These are phyloP conservation scores for Boletus pseudopeckii DNA, from an alignment of 768 basidiomycete genomes.

Conservation along the genomic window DNA sequence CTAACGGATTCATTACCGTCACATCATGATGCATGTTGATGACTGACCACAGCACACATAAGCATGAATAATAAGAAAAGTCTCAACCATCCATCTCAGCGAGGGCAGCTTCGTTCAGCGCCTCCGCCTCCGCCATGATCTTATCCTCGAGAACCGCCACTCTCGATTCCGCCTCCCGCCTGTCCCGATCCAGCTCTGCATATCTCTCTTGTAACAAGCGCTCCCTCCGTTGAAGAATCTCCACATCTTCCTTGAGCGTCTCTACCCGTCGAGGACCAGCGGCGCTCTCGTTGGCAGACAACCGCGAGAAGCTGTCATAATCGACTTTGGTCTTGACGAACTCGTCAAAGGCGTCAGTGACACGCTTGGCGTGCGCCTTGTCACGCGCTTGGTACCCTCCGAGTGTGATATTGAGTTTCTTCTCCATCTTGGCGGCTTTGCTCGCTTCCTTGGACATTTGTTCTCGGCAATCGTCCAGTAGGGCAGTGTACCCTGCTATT, in stretches of 20 bases:
- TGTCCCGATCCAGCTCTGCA: slow-evolving; percentile 75
- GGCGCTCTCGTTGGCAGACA: slow-evolving; percentile 69
- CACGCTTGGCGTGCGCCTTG: slow-evolving; percentile 57
- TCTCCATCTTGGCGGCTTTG: slow-evolving; percentile 82
- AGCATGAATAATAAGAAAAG: slow-evolving; percentile 7
- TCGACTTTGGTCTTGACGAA: slow-evolving; percentile 66
- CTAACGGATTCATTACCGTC: not conserved
- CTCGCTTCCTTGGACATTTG: slow-evolving; percentile 76
- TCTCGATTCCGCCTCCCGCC: slow-evolving; percentile 54
- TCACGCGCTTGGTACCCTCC: slow-evolving; percentile 90
- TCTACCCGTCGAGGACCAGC: slow-evolving; percentile 77
- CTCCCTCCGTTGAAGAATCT: slow-evolving; percentile 73
- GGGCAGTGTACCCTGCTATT: slow-evolving; percentile 56
- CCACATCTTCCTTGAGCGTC: slow-evolving; percentile 84
- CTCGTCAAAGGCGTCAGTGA: slow-evolving; percentile 67
- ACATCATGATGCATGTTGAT: not conserved
- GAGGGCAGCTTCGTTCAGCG: slow-evolving; percentile 71
- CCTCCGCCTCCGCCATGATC: slow-evolving; percentile 82
- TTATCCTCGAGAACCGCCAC: slow-evolving; percentile 75
- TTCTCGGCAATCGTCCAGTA: slow-evolving; percentile 62
- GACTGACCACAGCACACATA: not conserved
- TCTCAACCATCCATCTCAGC: slow-evolving; percentile 52
- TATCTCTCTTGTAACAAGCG: slow-evolving; percentile 75
- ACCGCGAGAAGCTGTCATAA: slow-evolving; percentile 71
- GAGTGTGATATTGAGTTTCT: slow-evolving; percentile 80